These are phyloP conservation scores for Teratosphaeria pseudoeucalypti DNA, from an alignment of 2,329 filamentous ascomycete species.

Conservation along the genomic window DNA sequence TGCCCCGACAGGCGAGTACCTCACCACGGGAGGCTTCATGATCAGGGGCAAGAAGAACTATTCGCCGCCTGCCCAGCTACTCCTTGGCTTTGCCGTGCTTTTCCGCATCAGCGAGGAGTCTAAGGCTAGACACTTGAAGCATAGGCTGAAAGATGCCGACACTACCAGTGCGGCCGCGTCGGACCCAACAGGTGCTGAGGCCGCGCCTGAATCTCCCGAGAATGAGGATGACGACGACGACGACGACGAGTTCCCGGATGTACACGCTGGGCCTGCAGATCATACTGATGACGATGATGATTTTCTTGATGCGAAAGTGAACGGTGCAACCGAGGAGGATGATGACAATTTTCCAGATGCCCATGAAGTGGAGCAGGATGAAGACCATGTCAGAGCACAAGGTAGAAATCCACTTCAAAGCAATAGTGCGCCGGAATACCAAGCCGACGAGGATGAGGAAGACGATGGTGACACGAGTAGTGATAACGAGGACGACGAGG, in stretches of 20 bases:
- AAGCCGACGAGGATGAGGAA: conserved; percentile 5
- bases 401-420: conserved; percentile 32
- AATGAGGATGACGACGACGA: conserved; percentile 17
- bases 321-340: conserved; percentile 29
- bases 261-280: conserved; percentile 10
- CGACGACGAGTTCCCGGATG: conserved; percentile 15
- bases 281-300: conserved; percentile 13
- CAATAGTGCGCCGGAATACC: not conserved
- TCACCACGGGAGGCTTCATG: conserved; percentile 68
- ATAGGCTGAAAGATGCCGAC: conserved; percentile 45
- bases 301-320: conserved; percentile 11
- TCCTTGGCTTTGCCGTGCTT: conserved; percentile 78
- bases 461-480: conserved; percentile 15
- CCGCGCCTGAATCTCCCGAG: conserved; percentile 18
- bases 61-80: conserved; percentile 72
- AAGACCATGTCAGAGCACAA: conserved; percentile 9
- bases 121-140: conserved; percentile 67
- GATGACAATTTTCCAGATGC: conserved; percentile 21
- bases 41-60: conserved; percentile 84
- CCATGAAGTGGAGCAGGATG: not conserved
- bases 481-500: conserved; percentile 17
- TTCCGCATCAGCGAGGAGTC: conserved; percentile 87
- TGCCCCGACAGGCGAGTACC: conserved; percentile 65
- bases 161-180: not conserved
- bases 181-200: conserved; percentile 18